Conservation (phyloP, 495 filamentous ascomycete species). For the Aspergillus hancockii region DNA sequence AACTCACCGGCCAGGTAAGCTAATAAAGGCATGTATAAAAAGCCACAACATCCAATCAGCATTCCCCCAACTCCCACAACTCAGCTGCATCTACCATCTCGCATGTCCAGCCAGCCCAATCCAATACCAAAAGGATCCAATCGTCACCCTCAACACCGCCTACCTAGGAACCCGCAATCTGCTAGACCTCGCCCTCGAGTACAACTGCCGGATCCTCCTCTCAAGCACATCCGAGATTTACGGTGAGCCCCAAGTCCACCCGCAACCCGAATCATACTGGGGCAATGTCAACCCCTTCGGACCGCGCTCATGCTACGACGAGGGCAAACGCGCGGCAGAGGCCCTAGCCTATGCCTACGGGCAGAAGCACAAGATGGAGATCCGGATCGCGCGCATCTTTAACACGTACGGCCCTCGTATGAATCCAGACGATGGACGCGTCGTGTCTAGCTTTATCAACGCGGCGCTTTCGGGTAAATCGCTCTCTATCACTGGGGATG, state of each 20-base stretch:
- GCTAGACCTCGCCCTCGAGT: conserved; percentile 12
- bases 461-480: conserved; percentile 13
- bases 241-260: conserved; percentile 21
- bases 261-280: conserved; percentile 25
- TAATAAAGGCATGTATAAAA: too few species aligned
- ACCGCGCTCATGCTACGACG: conserved; percentile 24
- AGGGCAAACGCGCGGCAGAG: conserved; percentile 23
- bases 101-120: conserved; percentile 26
- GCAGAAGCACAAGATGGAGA: conserved; percentile 11
- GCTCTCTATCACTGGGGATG: conserved; percentile 20
- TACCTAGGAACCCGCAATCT: conserved; percentile 19
- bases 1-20: not conserved
- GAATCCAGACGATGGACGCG: conserved; percentile 17
- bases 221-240: conserved; percentile 26
- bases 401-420: conserved; percentile 26
- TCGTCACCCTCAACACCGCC: conserved; percentile 18
- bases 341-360: conserved; percentile 23
- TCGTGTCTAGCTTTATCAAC: conserved; percentile 22
- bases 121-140: conserved; percentile 24
- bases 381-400: conserved; percentile 25
- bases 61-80: conserved; percentile 6
- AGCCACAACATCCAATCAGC: conserved; percentile 21
- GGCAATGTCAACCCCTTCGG: conserved; percentile 25
- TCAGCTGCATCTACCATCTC: conserved; percentile 22
- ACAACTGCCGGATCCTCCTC: conserved; percentile 15